A percentile compares a stretch with the other conserved stretches of the same genome.
These are phyloP conservation scores for Anthostomella pinea DNA, from an alignment of 2,329 filamentous ascomycete species.

Conservation along the genomic window DNA sequence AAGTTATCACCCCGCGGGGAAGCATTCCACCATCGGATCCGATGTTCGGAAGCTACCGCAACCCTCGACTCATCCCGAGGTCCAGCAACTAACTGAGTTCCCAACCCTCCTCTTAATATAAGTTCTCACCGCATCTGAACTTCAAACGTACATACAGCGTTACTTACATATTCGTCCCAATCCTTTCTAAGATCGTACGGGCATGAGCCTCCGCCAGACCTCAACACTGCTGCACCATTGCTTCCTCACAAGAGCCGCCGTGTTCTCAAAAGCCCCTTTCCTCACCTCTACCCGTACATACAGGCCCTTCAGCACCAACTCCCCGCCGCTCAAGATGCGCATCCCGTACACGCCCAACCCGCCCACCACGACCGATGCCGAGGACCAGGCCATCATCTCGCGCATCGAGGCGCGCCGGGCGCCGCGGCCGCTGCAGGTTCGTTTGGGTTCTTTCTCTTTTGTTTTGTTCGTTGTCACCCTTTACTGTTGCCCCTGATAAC, in stretches of 20 bases:
- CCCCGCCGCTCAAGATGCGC: constrained; percentile 51
- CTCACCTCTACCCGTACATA: not conserved
- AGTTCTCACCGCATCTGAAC: not conserved
- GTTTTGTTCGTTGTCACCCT: too few relatives aligned
- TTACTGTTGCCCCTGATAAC: too few relatives aligned
- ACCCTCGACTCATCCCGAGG: constrained; percentile 1
- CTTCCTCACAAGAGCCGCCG: not conserved
- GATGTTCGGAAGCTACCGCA: constrained; percentile 25
- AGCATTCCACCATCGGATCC: constrained; percentile 21
- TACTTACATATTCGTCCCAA: too few relatives aligned
- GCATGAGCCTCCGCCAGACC: too few relatives aligned
- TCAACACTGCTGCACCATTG: too few relatives aligned
- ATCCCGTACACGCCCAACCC: constrained; percentile 62
- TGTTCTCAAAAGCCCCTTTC: not conserved
- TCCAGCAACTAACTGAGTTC: not conserved
- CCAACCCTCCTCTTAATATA: not conserved
- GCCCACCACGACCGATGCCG: constrained; percentile 40
- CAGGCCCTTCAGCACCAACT: not conserved
- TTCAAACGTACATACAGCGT: too few relatives aligned
- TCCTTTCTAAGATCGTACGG: too few relatives aligned
- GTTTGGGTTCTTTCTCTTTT: constrained; percentile 30
- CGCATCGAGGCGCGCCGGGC: constrained; percentile 64
- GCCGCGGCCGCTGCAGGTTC: constrained; percentile 67
- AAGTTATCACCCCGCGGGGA: constrained; percentile 15
- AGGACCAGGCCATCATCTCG: constrained; percentile 56